Evolutionary conservation across 2,329 filamentous ascomycete species (phyloP).

Genomic region (Fusarium verticillioides): DNA sequence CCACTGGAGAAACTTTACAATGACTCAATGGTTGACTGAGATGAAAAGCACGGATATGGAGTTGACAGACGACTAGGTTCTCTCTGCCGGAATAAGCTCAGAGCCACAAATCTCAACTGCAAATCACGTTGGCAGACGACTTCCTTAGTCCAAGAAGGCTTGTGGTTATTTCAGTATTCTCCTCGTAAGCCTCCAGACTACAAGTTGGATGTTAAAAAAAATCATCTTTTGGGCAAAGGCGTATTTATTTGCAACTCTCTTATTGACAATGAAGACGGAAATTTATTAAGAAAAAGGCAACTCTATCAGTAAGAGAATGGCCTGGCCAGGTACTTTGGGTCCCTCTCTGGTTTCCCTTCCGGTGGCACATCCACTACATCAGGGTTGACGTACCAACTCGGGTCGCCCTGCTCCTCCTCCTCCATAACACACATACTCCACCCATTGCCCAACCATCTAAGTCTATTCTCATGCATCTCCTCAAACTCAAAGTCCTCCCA

Average conservation of each 20-base stretch:
- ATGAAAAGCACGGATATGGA: background rate
- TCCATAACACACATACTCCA: background rate
- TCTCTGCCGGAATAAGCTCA: no score
- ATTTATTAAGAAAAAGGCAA: background rate
- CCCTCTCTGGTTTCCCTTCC: background rate
- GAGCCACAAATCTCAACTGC: no score
- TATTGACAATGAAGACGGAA: fast-evolving
- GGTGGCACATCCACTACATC: background rate
- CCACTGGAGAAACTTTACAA: background rate
- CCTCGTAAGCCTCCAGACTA: no score
- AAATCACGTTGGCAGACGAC: background rate
- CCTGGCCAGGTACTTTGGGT: background rate
- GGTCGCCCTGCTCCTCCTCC: background rate
- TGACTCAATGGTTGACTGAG: background rate
- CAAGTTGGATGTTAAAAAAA: no score
- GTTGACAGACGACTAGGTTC: background rate
- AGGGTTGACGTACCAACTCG: background rate
- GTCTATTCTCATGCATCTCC: background rate
- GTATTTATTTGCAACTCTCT: fast-evolving
- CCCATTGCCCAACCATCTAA: background rate
- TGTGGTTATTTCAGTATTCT: background rate
- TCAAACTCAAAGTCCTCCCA: constrained; percentile 11
- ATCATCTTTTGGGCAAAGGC: background rate
- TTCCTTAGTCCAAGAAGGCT: fast-evolving
- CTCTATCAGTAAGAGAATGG: background rate